These are phyloP conservation scores for Colletotrichum zoysiae DNA, from an alignment of 2,329 filamentous ascomycete genomes.

Conservation along the genomic window DNA sequence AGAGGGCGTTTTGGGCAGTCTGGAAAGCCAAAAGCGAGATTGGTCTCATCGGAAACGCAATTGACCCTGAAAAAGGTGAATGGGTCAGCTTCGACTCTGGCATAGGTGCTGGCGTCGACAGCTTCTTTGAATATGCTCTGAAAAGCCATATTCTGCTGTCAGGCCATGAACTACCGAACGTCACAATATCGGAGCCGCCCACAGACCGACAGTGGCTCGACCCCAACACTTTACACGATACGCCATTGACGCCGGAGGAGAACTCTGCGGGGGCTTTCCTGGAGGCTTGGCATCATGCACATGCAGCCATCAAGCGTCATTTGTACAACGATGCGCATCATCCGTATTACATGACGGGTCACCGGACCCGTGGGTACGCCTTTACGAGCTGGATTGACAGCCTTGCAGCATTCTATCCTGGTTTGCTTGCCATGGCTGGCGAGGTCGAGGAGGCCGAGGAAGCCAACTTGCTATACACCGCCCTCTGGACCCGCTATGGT, in stretches of 20 bases:
- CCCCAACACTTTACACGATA: conserved; percentile 70
- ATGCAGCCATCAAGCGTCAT: conserved; percentile 89
- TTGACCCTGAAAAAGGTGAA: conserved; percentile 89
- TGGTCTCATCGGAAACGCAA: conserved; percentile 88
- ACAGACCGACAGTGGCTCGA: conserved; percentile 64
- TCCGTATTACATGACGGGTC: conserved; percentile 92
- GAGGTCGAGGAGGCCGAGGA: conserved; percentile 92
- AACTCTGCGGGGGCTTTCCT: conserved; percentile 84
- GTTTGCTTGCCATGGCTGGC: conserved; percentile 85
- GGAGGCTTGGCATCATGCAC: conserved; percentile 85
- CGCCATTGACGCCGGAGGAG: conserved; percentile 71
- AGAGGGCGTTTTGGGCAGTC: conserved; percentile 96
- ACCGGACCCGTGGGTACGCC: conserved; percentile 87
- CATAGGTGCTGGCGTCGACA: conserved; percentile 96
- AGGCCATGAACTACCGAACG: conserved; percentile 72
- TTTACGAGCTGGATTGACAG: conserved; percentile 97
- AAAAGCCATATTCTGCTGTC: conserved; percentile 94
- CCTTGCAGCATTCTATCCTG: conserved; percentile 94
- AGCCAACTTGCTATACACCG: conserved; percentile 90
- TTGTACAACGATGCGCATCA: conserved; percentile 89
- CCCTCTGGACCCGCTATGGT: conserved; percentile 94
- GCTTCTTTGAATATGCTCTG: conserved; percentile 97
- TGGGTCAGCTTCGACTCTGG: conserved; percentile 94
- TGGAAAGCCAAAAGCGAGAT: conserved; percentile 89
- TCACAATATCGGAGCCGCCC: conserved; percentile 55